A percentile compares a stretch with the other conserved stretches of the same genome.
Conservation (phyloP, 2,329 filamentous ascomycete genomes). For the Hansfordia pulvinata region DNA sequence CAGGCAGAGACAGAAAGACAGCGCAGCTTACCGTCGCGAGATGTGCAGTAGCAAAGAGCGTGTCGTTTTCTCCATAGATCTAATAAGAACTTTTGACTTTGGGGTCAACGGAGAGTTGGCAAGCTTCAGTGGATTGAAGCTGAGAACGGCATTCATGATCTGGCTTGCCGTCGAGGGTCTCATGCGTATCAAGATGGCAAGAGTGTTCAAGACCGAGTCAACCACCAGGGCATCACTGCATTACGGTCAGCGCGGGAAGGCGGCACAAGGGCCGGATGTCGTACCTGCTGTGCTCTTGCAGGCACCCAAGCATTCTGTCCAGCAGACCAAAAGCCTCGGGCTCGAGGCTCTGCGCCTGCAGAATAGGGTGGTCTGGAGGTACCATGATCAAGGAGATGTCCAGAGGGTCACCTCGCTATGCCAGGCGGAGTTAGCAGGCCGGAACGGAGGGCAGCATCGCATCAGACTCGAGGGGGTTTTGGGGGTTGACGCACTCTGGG, state of each 20-base stretch:
- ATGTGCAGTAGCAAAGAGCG: slow-evolving; percentile 74
- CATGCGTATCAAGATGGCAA: slow-evolving; percentile 70
- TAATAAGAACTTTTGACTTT: slow-evolving; percentile 67
- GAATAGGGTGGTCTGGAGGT: slow-evolving; percentile 66
- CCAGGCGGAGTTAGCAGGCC: slow-evolving; percentile 10
- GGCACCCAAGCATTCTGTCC: slow-evolving; percentile 70
- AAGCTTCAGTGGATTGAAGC: slow-evolving; percentile 81
- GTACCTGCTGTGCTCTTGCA: slow-evolving; percentile 80
- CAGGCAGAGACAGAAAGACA: slow-evolving; percentile 1
- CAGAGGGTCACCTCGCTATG: slow-evolving; percentile 32
- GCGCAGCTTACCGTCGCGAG: slow-evolving; percentile 50
- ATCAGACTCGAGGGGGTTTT: no score
- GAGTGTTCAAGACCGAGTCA: slow-evolving; percentile 80
- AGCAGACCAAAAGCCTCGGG: slow-evolving; percentile 85
- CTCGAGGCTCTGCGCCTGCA: slow-evolving; percentile 71
- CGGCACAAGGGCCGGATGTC: no score
- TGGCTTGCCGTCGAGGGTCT: slow-evolving; percentile 72
- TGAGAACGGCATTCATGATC: slow-evolving; percentile 72
- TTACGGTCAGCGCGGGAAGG: slow-evolving; percentile 2
- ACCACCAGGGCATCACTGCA: slow-evolving; percentile 73
- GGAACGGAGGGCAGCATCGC: slow-evolving; percentile 4
- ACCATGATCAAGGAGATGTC: slow-evolving; percentile 83
- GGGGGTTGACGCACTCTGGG: slow-evolving; percentile 56
- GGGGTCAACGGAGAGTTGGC: slow-evolving; percentile 66
- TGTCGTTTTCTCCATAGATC: slow-evolving; percentile 90